These are phyloP conservation scores for Trichoderma sp. DNA, from an alignment of 2,329 filamentous ascomycete species.

Conservation along the genomic window DNA sequence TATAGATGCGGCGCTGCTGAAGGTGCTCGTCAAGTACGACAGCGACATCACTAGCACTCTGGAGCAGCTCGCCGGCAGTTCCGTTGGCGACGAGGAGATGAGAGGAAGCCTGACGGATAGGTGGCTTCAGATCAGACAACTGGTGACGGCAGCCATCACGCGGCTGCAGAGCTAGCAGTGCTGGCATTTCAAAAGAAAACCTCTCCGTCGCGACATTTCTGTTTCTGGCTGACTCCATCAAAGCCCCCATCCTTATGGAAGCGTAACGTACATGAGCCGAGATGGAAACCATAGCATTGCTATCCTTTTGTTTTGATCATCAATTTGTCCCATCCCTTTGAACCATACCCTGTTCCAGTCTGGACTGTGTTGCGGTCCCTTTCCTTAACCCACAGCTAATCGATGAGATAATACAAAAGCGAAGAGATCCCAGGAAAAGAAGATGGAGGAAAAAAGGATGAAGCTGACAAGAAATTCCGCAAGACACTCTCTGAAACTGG, in stretches of 20 bases:
- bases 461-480: slow-evolving; percentile 9
- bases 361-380: neutral
- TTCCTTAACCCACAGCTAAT: neutral
- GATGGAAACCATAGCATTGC: neutral
- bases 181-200: neutral
- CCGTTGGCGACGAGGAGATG: slow-evolving; percentile 37
- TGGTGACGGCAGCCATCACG: slow-evolving; percentile 32
- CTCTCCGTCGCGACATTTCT: too few species aligned
- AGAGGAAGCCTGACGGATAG: slow-evolving; percentile 30
- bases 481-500: slow-evolving; percentile 17
- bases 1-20: slow-evolving; percentile 43
- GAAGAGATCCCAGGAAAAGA: slow-evolving; percentile 2
- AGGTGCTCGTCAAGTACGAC: slow-evolving; percentile 42
- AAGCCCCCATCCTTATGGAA: neutral
- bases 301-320: neutral
- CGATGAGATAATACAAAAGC: neutral
- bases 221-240: neutral
- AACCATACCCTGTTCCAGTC: slow-evolving; percentile 1
- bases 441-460: neutral
- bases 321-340: neutral
- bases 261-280: too few species aligned
- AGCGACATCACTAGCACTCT: slow-evolving; percentile 39
- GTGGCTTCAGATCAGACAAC: slow-evolving; percentile 36
- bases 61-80: slow-evolving; percentile 38
- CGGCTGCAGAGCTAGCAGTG: slow-evolving; percentile 27